phyloP scores from a whole-genome alignment of 1,139 yeast genomes.

The Yamadazyma spencermartinsiae region DNA sequence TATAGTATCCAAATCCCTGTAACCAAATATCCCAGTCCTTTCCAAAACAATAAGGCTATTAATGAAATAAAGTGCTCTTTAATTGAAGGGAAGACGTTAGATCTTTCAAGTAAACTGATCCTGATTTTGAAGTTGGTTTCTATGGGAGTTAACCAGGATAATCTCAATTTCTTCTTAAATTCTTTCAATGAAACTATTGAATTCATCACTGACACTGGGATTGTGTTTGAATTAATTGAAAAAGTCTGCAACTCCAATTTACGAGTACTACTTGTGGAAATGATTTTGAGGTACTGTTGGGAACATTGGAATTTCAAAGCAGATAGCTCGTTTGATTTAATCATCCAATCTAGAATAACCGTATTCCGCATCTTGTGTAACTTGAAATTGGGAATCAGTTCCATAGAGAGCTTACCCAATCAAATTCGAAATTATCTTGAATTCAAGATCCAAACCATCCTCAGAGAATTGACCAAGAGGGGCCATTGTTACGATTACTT shows the following conservation, averaged over 20 bases:
- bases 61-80: constrained; percentile 11
- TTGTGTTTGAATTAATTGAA: constrained; percentile 22
- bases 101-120: constrained; percentile 13
- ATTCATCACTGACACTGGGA: constrained; percentile 31
- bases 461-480: constrained; percentile 22
- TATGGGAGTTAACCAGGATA: constrained; percentile 20
- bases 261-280: constrained; percentile 27
- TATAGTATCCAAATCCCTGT: constrained; percentile 10
- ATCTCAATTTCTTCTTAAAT: constrained; percentile 31
- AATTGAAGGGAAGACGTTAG: constrained; percentile 8
- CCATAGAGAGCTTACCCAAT: constrained; percentile 17
- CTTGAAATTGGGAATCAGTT: constrained; percentile 29
- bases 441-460: constrained; percentile 25
- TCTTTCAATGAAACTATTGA: constrained; percentile 38
- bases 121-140: constrained; percentile 17
- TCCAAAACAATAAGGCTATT: constrained; percentile 12
- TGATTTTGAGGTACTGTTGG: constrained; percentile 38
- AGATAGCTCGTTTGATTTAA: constrained; percentile 23
- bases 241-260: constrained; percentile 11
- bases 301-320: constrained; percentile 31
- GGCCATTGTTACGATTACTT: constrained; percentile 31
- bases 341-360: constrained; percentile 26
- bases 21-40: constrained; percentile 5
- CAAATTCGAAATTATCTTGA: constrained; percentile 18
- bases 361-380: constrained; percentile 36